A percentile compares a stretch with the other conserved stretches of the same genome.
phyloP scores from a whole-genome alignment of 2,329 filamentous ascomycete species.

The Claviceps maximensis region DNA sequence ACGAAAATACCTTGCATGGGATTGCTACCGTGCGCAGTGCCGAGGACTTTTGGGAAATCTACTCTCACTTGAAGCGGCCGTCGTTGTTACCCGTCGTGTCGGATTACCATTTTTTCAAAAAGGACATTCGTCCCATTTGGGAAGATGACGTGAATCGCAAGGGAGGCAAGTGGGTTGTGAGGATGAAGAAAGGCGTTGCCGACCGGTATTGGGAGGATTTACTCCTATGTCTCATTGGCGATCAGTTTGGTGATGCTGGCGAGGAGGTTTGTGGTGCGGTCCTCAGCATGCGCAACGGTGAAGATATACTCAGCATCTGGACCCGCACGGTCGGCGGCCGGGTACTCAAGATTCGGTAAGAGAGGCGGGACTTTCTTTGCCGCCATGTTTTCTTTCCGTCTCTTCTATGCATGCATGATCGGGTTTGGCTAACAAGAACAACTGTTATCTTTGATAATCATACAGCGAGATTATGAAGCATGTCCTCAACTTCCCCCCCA shows the following conservation, averaged over 20 bases:
- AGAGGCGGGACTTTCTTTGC: too few relatives aligned
- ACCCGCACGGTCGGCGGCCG: conserved; percentile 84
- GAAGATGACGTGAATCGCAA: conserved; percentile 95
- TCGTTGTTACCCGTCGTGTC: conserved; percentile 81
- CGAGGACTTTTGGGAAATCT: conserved; percentile 86
- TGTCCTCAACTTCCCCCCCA: conserved; percentile 68
- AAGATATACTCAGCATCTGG: conserved; percentile 97
- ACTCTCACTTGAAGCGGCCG: conserved; percentile 78
- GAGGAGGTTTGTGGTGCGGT: conserved; percentile 95
- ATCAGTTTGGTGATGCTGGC: conserved; percentile 83
- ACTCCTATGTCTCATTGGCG: conserved; percentile 77
- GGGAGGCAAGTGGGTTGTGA: conserved; percentile 94
- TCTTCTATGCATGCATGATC: not conserved
- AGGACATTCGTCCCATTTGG: conserved; percentile 93
- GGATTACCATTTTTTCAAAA: conserved; percentile 96
- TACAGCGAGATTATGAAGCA: conserved; percentile 85
- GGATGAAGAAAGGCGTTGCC: conserved; percentile 91
- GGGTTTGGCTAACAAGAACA: not conserved
- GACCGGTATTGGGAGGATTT: conserved; percentile 97
- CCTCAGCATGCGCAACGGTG: conserved; percentile 83
- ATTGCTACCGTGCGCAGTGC: conserved; percentile 70
- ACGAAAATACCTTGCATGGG: conserved; percentile 88
- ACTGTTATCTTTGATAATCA: not conserved
- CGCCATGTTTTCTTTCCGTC: not conserved
- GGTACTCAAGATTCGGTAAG: conserved; percentile 90